These are phyloP conservation scores for Colletotrichum theobromicola DNA, from an alignment of 2,329 filamentous ascomycete species.

Conservation along the genomic window DNA sequence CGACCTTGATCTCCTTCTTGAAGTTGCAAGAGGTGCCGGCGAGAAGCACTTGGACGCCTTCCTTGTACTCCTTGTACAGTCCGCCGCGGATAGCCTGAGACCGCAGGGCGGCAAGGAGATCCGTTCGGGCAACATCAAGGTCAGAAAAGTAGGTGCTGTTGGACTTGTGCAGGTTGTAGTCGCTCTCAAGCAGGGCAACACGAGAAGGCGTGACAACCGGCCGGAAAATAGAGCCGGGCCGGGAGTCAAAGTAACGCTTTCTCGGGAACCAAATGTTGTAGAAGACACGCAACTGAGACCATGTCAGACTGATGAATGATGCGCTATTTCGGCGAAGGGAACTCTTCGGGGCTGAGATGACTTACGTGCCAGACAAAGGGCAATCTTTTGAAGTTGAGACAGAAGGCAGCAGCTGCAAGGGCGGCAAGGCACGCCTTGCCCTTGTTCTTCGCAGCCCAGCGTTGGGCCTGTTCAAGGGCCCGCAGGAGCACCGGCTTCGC, in stretches of 20 bases:
- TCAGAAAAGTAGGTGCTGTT: slow-evolving; percentile 76
- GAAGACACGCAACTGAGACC: slow-evolving; percentile 36
- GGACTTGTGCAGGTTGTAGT: slow-evolving; percentile 77
- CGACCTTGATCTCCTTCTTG: slow-evolving; percentile 73
- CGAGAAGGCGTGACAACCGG: slow-evolving; percentile 67
- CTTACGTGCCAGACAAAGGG: slow-evolving; percentile 6
- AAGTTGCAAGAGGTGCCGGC: slow-evolving; percentile 78
- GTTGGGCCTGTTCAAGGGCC: background rate
- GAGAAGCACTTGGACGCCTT: slow-evolving; percentile 62
- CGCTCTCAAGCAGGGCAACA: slow-evolving; percentile 63
- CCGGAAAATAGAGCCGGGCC: slow-evolving; percentile 38
- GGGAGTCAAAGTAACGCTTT: slow-evolving; percentile 20
- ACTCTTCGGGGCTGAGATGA: background rate
- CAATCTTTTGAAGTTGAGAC: slow-evolving; percentile 2
- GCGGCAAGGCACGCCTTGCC: background rate
- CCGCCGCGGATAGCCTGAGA: slow-evolving; percentile 2
- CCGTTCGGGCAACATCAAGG: slow-evolving; percentile 56
- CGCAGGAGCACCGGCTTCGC: background rate
- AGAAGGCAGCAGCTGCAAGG: background rate
- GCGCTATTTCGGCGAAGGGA: too few species aligned
- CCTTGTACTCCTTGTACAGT: slow-evolving; percentile 47
- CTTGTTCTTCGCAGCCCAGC: background rate
- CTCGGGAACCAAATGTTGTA: slow-evolving; percentile 37
- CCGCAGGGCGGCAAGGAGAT: slow-evolving; percentile 42
- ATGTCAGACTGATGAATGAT: background rate